A percentile compares a stretch with the other conserved stretches of the same genome.
Conservation (phyloP, 2,329 filamentous ascomycete genomes). For the Colletotrichum theobromicola region DNA sequence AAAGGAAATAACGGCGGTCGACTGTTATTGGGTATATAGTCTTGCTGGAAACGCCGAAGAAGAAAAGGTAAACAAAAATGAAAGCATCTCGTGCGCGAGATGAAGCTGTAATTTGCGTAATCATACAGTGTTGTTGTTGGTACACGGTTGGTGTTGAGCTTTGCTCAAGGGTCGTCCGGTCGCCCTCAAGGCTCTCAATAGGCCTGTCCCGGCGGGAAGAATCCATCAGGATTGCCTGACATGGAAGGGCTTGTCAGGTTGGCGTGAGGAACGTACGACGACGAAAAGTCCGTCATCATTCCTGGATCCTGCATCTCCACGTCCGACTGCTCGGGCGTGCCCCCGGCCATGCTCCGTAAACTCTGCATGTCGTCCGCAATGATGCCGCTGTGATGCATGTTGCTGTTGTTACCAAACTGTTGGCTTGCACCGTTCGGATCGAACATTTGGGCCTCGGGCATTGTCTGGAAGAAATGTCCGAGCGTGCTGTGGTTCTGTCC, state of each 20-base stretch:
- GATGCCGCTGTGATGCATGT: conserved; percentile 31
- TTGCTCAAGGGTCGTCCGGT: background rate
- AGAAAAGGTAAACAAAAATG: background rate
- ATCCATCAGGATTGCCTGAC: background rate
- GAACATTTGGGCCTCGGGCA: conserved; percentile 21
- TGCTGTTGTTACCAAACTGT: background rate
- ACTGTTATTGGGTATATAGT: conserved; percentile 19
- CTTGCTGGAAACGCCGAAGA: conserved; percentile 6
- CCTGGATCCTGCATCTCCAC: conserved; percentile 40
- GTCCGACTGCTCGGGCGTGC: conserved; percentile 32
- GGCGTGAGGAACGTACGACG: conserved; percentile 16
- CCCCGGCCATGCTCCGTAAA: conserved; percentile 35
- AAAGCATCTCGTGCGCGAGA: conserved; percentile 9
- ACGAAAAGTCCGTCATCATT: conserved; percentile 30
- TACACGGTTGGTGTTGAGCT: background rate
- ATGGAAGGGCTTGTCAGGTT: conserved; percentile 13
- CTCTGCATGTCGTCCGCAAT: conserved; percentile 42
- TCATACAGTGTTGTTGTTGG: background rate
- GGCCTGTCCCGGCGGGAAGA: conserved; percentile 14
- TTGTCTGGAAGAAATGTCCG: conserved; percentile 20
- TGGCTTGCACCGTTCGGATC: conserved; percentile 11
- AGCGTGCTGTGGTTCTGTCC: conserved; percentile 7
- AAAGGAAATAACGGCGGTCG: background rate
- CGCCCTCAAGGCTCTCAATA: background rate
- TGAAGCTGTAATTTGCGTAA: background rate